Evolutionary conservation across 768 basidiomycete genomes (phyloP).

Genomic region (Chlorophyllum brunneum): DNA sequence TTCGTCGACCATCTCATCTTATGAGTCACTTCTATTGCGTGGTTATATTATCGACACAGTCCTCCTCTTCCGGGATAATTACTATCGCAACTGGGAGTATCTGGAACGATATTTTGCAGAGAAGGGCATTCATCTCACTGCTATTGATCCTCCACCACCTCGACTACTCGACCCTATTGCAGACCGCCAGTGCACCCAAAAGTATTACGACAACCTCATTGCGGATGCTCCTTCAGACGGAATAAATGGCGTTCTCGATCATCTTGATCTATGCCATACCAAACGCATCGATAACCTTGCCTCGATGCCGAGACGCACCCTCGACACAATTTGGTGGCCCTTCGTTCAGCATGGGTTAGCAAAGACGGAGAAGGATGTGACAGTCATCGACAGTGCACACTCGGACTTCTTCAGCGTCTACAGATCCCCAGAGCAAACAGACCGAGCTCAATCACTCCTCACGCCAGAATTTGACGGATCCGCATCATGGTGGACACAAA

Average conservation of each 20-base stretch:
- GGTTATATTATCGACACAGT: slow-evolving; percentile 88
- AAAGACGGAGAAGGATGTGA: slow-evolving; percentile 67
- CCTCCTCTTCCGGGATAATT: slow-evolving; percentile 78
- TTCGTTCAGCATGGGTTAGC: slow-evolving; percentile 89
- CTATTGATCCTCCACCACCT: slow-evolving; percentile 58
- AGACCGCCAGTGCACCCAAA: slow-evolving; percentile 52
- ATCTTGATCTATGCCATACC: slow-evolving; percentile 61
- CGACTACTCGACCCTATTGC: slow-evolving; percentile 35
- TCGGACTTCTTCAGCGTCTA: slow-evolving; percentile 79
- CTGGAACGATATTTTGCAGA: slow-evolving; percentile 76
- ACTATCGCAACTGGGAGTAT: slow-evolving; percentile 87
- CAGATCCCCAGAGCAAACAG: slow-evolving; percentile 33
- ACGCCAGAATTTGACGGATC: slow-evolving; percentile 79
- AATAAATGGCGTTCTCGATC: slow-evolving; percentile 44
- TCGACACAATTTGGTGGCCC: slow-evolving; percentile 91
- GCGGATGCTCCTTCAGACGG: slow-evolving; percentile 29
- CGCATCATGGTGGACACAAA: slow-evolving; percentile 98
- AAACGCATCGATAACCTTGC: slow-evolving; percentile 69
- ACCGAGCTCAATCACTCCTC: slow-evolving; percentile 28
- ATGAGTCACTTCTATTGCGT: slow-evolving; percentile 86
- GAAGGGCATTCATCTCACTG: slow-evolving; percentile 51
- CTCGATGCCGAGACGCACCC: slow-evolving; percentile 73
- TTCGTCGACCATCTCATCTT: slow-evolving; percentile 85
- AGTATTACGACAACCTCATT: slow-evolving; percentile 65
- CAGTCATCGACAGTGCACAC: slow-evolving; percentile 87